Conservation (phyloP, 1,139 yeast genomes). For the Hyphopichia wangnamkhiaoensis region DNA sequence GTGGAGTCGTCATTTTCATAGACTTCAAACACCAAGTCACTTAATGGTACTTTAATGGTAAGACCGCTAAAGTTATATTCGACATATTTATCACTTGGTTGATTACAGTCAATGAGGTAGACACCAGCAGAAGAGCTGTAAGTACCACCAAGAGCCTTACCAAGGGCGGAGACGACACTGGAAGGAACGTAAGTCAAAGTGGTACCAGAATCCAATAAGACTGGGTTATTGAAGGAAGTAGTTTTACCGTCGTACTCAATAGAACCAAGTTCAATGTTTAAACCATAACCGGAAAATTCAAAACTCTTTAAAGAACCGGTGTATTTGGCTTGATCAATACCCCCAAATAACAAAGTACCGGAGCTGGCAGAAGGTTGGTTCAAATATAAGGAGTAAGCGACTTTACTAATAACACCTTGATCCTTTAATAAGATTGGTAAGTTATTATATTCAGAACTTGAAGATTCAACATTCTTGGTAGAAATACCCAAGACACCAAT, state of each 20-base stretch:
- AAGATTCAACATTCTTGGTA: slow-evolving; percentile 2
- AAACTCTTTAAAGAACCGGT: slow-evolving; percentile 26
- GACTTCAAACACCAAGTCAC: slow-evolving; percentile 7
- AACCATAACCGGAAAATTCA: not conserved
- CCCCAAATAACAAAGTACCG: slow-evolving; percentile 60
- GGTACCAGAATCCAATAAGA: slow-evolving; percentile 69
- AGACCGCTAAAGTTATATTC: slow-evolving; percentile 6
- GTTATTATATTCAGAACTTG: not conserved
- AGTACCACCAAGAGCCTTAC: slow-evolving; percentile 26
- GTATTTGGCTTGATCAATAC: slow-evolving; percentile 54
- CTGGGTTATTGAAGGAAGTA: slow-evolving; percentile 24
- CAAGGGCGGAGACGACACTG: slow-evolving; percentile 38
- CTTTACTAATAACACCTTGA: slow-evolving; percentile 41
- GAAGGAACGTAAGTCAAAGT: slow-evolving; percentile 57
- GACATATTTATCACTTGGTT: slow-evolving; percentile 10
- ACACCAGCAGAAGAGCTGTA: not conserved
- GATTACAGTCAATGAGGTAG: slow-evolving; percentile 9
- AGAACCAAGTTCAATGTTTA: slow-evolving; percentile 7
- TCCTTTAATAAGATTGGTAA: slow-evolving; percentile 27
- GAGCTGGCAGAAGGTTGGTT: slow-evolving; percentile 25
- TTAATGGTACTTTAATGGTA: slow-evolving; percentile 11
- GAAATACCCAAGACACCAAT: slow-evolving; percentile 52
- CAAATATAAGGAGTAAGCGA: slow-evolving; percentile 51
- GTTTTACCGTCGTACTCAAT: slow-evolving; percentile 6
- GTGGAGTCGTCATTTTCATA: slow-evolving; percentile 2